Percentiles rank a stretch among this genome's conserved stretches.
Evolutionary conservation across 371 early-diverging fungal species (phyloP).

Genomic region (Mortierella sp.): DNA sequence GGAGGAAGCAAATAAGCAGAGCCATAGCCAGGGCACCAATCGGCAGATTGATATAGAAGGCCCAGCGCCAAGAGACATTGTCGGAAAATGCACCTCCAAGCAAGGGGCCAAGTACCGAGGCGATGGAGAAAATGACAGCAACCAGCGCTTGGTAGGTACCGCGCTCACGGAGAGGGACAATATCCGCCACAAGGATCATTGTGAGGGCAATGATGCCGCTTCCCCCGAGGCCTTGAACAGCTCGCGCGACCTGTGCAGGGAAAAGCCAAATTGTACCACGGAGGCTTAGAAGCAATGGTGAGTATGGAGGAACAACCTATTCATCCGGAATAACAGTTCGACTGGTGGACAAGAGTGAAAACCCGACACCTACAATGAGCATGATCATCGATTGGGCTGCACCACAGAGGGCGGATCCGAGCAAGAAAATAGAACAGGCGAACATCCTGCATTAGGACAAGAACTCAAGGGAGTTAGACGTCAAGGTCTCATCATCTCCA

Average conservation of each 20-base stretch:
- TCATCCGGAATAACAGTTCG: neutral
- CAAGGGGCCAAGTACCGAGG: slow-evolving; percentile 77
- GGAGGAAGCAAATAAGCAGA: slow-evolving; percentile 63
- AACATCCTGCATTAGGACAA: slow-evolving; percentile 50
- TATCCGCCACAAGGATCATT: slow-evolving; percentile 78
- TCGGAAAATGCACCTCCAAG: slow-evolving; percentile 80
- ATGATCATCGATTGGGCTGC: slow-evolving; percentile 68
- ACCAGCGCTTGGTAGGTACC: slow-evolving; percentile 65
- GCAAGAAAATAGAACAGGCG: slow-evolving; percentile 63
- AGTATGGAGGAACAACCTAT: neutral
- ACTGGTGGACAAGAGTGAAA: neutral
- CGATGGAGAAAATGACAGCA: slow-evolving; percentile 64
- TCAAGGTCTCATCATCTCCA: too few species aligned
- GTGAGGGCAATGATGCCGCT: slow-evolving; percentile 77
- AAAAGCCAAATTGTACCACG: neutral
- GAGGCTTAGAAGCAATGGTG: neutral
- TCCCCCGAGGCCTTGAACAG: slow-evolving; percentile 84
- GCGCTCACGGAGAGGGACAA: slow-evolving; percentile 62
- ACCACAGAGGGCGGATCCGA: slow-evolving; percentile 70
- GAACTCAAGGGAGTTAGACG: too few species aligned
- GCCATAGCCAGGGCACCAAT: slow-evolving; percentile 65
- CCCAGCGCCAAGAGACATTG: slow-evolving; percentile 66
- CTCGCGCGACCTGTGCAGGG: slow-evolving; percentile 64
- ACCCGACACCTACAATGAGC: slow-evolving; percentile 62
- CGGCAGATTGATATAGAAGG: slow-evolving; percentile 83